Conservation (phyloP, 2,329 filamentous ascomycete species). For the Clonostachys chloroleuca region DNA sequence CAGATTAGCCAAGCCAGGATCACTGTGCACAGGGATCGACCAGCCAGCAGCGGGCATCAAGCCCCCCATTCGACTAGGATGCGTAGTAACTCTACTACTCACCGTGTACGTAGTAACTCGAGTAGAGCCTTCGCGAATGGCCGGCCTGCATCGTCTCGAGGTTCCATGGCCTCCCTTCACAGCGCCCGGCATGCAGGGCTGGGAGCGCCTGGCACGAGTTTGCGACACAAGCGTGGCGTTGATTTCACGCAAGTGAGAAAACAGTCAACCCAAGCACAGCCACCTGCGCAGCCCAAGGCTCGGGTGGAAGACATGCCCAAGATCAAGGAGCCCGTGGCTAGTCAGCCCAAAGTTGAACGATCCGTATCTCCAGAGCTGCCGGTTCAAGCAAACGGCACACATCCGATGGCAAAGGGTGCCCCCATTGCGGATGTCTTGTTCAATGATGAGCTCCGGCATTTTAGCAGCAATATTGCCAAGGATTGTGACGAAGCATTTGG, state of each 20-base stretch:
- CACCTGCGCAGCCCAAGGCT: slow-evolving; percentile 6
- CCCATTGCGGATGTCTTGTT: slow-evolving; percentile 36
- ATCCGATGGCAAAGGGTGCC: slow-evolving; percentile 15
- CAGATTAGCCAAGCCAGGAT: slow-evolving; percentile 62
- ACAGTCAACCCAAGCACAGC: slow-evolving; percentile 21
- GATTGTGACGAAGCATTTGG: slow-evolving; percentile 93
- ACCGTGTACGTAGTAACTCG: slow-evolving; percentile 19
- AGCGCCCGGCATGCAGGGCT: slow-evolving; percentile 37
- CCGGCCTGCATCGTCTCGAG: slow-evolving; percentile 24
- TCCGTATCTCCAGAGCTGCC: slow-evolving; percentile 20
- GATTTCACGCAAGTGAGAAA: slow-evolving; percentile 48
- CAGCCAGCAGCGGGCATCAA: slow-evolving; percentile 9
- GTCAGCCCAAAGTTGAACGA: slow-evolving; percentile 2
- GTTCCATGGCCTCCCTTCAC: slow-evolving; percentile 45
- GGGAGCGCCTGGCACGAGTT: slow-evolving; percentile 31
- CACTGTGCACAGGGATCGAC: slow-evolving; percentile 55
- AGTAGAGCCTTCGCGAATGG: slow-evolving; percentile 18
- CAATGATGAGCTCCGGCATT: slow-evolving; percentile 73
- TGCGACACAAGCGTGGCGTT: slow-evolving; percentile 47
- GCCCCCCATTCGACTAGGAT: slow-evolving; percentile 19
- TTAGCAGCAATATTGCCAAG: slow-evolving; percentile 80
- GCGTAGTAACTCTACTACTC: slow-evolving; percentile 26
- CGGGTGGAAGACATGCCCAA: background rate
- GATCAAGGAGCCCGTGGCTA: background rate
- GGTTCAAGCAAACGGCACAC: slow-evolving; percentile 12